phyloP scores from a whole-genome alignment of 176 grass and related monocot genomes.

The Musa troglodytarum region DNA sequence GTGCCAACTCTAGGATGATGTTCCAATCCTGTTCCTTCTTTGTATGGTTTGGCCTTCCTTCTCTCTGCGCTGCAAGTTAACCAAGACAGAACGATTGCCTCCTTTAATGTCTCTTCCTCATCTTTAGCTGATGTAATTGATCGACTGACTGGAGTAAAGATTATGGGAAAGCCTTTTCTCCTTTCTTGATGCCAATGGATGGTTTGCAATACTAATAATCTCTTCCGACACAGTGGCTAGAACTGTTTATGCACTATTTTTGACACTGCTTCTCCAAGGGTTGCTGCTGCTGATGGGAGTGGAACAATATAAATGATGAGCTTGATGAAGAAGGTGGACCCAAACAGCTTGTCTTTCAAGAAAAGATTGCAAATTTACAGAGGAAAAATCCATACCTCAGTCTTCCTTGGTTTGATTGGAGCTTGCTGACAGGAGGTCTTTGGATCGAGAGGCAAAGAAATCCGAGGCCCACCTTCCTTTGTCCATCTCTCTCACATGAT shows the following conservation, averaged over 20 bases:
- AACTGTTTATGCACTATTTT: neutral
- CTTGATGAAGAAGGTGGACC: neutral
- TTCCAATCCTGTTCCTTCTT: conserved; percentile 2
- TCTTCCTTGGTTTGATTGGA: neutral
- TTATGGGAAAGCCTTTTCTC: too few species aligned
- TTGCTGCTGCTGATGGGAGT: neutral
- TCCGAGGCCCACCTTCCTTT: neutral
- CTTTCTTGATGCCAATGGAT: neutral
- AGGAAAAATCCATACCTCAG: neutral
- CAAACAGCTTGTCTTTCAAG: neutral
- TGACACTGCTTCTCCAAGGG: neutral
- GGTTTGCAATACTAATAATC: neutral
- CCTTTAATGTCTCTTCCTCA: neutral
- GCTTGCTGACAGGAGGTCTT: neutral
- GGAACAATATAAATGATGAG: neutral
- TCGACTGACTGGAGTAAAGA: neutral
- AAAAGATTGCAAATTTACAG: neutral
- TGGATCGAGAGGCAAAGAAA: neutral
- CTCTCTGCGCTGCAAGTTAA: neutral
- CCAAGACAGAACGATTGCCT: neutral
- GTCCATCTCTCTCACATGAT: neutral
- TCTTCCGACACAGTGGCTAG: neutral
- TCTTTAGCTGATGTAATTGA: neutral
- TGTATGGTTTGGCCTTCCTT: neutral
- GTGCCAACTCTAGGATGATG: neutral